Evolutionary conservation across 208 protist species (phyloP), one percentile per base, ranked within the genome.

Genomic region (Trypanosoma cruzi): DNA sequence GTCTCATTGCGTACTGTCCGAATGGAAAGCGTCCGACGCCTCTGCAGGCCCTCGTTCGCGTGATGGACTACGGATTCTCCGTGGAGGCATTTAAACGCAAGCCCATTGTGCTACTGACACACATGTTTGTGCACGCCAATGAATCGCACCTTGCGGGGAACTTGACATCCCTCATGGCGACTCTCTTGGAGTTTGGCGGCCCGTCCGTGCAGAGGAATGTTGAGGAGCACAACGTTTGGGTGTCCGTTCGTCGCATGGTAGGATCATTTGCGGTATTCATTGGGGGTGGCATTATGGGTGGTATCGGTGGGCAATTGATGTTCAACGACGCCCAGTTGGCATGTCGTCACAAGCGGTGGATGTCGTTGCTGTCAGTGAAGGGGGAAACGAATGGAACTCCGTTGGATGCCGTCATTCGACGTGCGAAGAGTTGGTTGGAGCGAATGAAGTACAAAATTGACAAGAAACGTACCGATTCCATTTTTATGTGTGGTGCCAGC

Each of bases 401-500:
- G 10, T 18, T 63, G 7, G 71, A 44, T 16, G 14, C 13, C 24
- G 40, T 66, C 3, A 3, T 26, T 58, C 22, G 48, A 28, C 50
- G 50, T 10, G n/a, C 48, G 31, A 37, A 55, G 1, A 55, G 62
- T 13, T 82, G 64, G 63, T 71, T 64, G 29, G 75, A 65, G n/a
- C 36, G 37, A 6, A 42, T 77, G 10, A 49, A 54, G 24, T 73
- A 72, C 13, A 64, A 73, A 16, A 49, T 80, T 13, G 77, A 89
- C 40, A 76, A 79, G 72, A 42, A 52, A 24, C 52, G 75, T 20
- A 76, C 77, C 59, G 50, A 79, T 34, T 52, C 32, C 18, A 80
- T 82, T 59, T 59, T 87, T 42, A 89, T 89, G 83, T 89, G 83
- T 55, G 86, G 86, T 1, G 73, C 77, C 18, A 89, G 83, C 42